phyloP scores from a whole-genome alignment of 208 protist species.

The Strigomonas culicis region DNA sequence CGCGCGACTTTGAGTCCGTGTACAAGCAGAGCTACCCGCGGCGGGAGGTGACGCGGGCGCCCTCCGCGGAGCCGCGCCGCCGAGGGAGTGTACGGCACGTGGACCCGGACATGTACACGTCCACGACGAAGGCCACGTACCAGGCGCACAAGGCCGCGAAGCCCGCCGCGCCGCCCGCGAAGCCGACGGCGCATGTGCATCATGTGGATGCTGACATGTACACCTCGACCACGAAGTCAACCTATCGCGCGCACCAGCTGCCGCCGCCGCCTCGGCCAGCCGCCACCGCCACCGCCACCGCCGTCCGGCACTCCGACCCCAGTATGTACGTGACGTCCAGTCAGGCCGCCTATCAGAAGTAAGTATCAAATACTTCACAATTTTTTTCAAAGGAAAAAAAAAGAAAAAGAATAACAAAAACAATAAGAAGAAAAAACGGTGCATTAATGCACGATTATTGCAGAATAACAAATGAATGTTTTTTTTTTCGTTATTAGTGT shows the following conservation, averaged over 20 bases:
- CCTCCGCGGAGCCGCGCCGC: neutral
- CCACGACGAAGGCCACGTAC: conserved; percentile 10
- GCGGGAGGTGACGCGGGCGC: conserved; percentile 2
- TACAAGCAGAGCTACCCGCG: conserved; percentile 45
- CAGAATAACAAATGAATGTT: conserved; percentile 7
- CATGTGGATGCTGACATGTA: conserved; percentile 46
- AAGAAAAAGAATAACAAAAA: conserved; percentile 13
- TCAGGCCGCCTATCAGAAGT: conserved; percentile 30
- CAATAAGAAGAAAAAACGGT: neutral
- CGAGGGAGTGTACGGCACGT: conserved; percentile 44
- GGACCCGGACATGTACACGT: conserved; percentile 52
- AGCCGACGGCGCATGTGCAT: conserved; percentile 15
- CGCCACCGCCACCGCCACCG: conserved; percentile 15
- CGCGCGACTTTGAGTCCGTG: conserved; percentile 28
- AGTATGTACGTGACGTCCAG: conserved; percentile 62
- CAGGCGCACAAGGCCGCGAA: neutral
- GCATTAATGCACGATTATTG: neutral
- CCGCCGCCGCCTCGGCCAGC: conserved; percentile 7
- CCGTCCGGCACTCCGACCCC: conserved; percentile 38
- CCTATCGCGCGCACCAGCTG: conserved; percentile 19
- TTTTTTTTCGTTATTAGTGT: conserved; percentile 8
- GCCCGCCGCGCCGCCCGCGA: conserved; percentile 7
- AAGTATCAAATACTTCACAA: conserved; percentile 3
- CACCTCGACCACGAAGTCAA: conserved; percentile 34
- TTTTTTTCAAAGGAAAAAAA: conserved; percentile 10